Evolutionary conservation across 768 basidiomycete species (phyloP).

Genomic region (Rhizopogon roseolus): DNA sequence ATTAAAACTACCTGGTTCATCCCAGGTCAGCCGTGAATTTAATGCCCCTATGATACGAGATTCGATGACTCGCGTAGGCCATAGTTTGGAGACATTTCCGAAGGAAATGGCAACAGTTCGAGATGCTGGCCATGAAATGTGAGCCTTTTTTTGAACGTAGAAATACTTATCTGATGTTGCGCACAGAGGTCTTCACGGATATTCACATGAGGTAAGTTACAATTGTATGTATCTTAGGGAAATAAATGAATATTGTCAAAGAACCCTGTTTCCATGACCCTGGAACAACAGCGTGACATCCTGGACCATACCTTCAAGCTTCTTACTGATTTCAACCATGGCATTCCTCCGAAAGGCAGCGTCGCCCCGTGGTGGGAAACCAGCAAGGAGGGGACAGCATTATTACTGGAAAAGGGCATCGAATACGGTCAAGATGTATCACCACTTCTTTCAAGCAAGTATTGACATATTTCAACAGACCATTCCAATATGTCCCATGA

Average conservation of each 20-base stretch:
- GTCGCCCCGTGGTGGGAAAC: constrained; percentile 84
- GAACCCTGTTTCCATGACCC: constrained; percentile 57
- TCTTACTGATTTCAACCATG: constrained; percentile 60
- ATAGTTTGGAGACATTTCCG: constrained; percentile 73
- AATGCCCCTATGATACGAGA: neutral
- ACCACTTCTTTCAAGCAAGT: constrained; percentile 4
- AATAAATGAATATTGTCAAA: constrained; percentile 13
- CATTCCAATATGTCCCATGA: constrained; percentile 57
- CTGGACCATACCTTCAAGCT: constrained; percentile 60
- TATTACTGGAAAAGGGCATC: constrained; percentile 68
- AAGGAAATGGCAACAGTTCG: constrained; percentile 63
- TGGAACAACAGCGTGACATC: constrained; percentile 68
- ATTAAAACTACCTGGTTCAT: constrained; percentile 71
- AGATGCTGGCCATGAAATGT: constrained; percentile 74
- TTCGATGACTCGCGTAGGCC: constrained; percentile 34
- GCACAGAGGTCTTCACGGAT: constrained; percentile 59
- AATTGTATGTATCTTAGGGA: neutral
- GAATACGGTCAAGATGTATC: constrained; percentile 49
- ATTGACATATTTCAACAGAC: constrained; percentile 29
- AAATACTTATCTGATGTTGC: neutral
- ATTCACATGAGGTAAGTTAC: constrained; percentile 55
- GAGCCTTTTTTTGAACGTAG: constrained; percentile 5
- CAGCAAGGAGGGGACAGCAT: constrained; percentile 56
- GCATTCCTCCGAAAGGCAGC: constrained; percentile 53
- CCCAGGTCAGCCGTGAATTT: constrained; percentile 37